Evolutionary conservation across 257 asterid genomes (phyloP), one percentile per base, ranked within the genome.

Genomic region (Marsdenia floribunda): DNA sequence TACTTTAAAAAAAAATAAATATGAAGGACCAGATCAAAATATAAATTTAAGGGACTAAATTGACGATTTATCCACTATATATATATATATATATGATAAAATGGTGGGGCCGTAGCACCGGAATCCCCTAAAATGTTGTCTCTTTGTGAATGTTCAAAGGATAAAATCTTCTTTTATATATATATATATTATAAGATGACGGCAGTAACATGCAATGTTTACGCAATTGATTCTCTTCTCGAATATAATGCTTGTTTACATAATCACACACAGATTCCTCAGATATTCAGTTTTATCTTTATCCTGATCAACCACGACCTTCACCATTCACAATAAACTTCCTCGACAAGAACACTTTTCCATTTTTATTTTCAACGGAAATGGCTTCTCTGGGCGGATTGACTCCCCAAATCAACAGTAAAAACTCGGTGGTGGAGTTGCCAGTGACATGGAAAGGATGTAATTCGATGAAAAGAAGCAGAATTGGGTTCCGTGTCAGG

Each of bases 401-500:
- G 63, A 65, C 81, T 54, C 77, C 72, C 42, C 81, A 78, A 70
- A 38, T 78, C 21, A 64, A 72, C 52, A 72, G 60, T 53, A 65
- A 38, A 78, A 70, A 75, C 77, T 74, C 92, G 47, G 76, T 40
- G 55, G 69, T 73, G 35, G 83, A 83, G 57, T 75, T 85, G 9
- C 86, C 90, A 21, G 79, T 70, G 75, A 66, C 76, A 37, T 72
- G 38, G 61, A 79, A 70, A 53, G 76, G 77, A 59, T 81, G 47
- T 14, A 76, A 55, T 19, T 14, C 47, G 44, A 57, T 55, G 53
- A 80, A 68, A 59, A 49, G 18, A 24, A 79, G 65, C 73, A 75
- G 96, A 38, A 82, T 82, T 10, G 89, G 91, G 42, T 85, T 89
- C 73, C 78, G 89, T 83, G 75, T 91, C 29, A 68, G 75, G 47